A percentile compares a stretch with the other conserved stretches of the same genome.
Evolutionary conservation across 352 stramenopile genomes (phyloP).

Genomic region (Phytophthora rubi): DNA sequence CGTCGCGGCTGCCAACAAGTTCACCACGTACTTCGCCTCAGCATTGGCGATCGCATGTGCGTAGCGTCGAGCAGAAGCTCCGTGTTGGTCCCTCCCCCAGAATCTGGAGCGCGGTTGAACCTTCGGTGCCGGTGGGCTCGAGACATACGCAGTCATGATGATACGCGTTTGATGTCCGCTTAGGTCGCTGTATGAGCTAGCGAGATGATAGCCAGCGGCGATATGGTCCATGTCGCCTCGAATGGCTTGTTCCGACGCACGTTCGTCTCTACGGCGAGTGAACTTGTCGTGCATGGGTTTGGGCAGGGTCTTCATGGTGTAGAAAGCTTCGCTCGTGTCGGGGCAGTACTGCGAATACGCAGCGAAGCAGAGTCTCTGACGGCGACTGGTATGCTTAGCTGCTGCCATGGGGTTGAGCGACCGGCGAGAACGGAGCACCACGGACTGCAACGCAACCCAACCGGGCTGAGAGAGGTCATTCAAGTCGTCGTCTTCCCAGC

Average conservation of each 20-base stretch:
- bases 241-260: conserved; percentile 27
- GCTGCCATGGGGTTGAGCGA: conserved; percentile 43
- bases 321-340: conserved; percentile 56
- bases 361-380: conserved; percentile 66
- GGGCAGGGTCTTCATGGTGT: conserved; percentile 72
- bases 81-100: conserved; percentile 22
- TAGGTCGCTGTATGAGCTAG: conserved; percentile 50
- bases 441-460: conserved; percentile 56
- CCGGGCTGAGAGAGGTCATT: conserved; percentile 39
- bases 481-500: conserved; percentile 38
- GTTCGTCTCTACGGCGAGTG: conserved; percentile 14
- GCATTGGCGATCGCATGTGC: conserved; percentile 23
- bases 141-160: conserved; percentile 66
- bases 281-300: conserved; percentile 50
- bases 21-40: conserved; percentile 61
- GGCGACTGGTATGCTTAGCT: conserved; percentile 41
- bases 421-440: conserved; percentile 47
- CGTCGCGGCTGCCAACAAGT: conserved; percentile 53
- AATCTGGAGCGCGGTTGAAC: conserved; percentile 14
- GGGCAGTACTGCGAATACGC: conserved; percentile 56
- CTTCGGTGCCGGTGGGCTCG: conserved; percentile 12
- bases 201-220: conserved; percentile 69
- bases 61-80: conserved; percentile 12
- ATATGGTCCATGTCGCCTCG: conserved; percentile 61
- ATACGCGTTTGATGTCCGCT: conserved; percentile 61